Percentiles rank a stretch among this genome's conserved stretches.
Conservation (phyloP, 257 asterid genomes). For the Primulina tabacum region DNA sequence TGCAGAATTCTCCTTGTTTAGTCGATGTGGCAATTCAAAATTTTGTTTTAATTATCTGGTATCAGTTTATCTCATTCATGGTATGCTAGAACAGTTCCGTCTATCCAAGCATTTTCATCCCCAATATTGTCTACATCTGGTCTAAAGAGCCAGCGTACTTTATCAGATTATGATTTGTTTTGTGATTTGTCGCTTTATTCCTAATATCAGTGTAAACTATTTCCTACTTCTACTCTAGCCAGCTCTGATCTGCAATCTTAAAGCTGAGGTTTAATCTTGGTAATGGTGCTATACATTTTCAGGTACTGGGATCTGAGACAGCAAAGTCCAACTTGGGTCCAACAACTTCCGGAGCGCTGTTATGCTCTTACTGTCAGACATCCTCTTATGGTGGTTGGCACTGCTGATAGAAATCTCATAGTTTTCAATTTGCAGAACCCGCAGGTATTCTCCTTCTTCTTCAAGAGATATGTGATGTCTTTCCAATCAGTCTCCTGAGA, state of each 20-base stretch:
- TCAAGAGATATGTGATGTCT: slow-evolving; percentile 12
- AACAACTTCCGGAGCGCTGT: slow-evolving; percentile 96
- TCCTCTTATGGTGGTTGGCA: slow-evolving; percentile 95
- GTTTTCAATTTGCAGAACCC: slow-evolving; percentile 94
- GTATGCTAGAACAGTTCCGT: not conserved
- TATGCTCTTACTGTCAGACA: slow-evolving; percentile 82
- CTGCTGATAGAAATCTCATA: slow-evolving; percentile 83
- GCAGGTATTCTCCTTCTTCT: slow-evolving; percentile 54
- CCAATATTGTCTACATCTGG: slow-evolving; percentile 15
- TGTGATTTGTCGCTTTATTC: not conserved
- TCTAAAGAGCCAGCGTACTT: not conserved
- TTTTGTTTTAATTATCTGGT: slow-evolving; percentile 3
- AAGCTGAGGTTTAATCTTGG: slow-evolving; percentile 11
- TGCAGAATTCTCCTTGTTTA: not conserved
- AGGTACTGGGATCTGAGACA: slow-evolving; percentile 99
- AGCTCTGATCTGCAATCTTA: not conserved
- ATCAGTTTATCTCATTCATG: slow-evolving; percentile 1
- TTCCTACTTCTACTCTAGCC: slow-evolving; percentile 9
- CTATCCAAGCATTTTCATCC: slow-evolving; percentile 1
- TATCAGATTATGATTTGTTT: not conserved
- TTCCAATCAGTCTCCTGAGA: slow-evolving; percentile 9
- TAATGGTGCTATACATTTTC: slow-evolving; percentile 25
- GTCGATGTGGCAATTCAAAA: not conserved
- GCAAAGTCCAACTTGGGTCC: slow-evolving; percentile 80
- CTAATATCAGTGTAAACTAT: slow-evolving; percentile 7